These are phyloP conservation scores for Leccinum griseonigrum DNA, from an alignment of 1,284 basidiomycete species.

Conservation along the genomic window DNA sequence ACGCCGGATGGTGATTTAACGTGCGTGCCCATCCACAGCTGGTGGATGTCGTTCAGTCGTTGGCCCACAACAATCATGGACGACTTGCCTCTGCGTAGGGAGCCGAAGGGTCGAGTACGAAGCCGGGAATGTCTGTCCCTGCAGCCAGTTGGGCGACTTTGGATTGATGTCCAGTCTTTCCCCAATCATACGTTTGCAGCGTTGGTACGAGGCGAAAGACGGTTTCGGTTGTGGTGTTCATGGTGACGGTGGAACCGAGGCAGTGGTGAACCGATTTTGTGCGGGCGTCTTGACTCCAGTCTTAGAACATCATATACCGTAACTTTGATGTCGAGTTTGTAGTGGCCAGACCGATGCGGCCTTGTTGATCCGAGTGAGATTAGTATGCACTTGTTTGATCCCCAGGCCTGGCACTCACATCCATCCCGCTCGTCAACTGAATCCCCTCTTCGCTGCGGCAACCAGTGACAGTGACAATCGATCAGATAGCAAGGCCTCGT, in stretches of 20 bases:
- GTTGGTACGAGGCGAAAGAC: slow-evolving; percentile 74
- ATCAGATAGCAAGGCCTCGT: slow-evolving; percentile 5
- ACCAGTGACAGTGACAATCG: no score
- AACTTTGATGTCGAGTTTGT: background rate
- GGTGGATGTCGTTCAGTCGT: slow-evolving; percentile 7
- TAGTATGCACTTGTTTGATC: no score
- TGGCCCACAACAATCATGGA: background rate
- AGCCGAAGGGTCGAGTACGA: slow-evolving; percentile 41
- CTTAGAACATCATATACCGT: background rate
- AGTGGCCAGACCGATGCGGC: background rate
- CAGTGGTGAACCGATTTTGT: background rate
- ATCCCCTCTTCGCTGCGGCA: no score
- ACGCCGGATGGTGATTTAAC: slow-evolving; percentile 81
- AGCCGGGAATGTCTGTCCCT: slow-evolving; percentile 36
- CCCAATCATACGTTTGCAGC: slow-evolving; percentile 74
- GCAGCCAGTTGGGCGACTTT: slow-evolving; percentile 54
- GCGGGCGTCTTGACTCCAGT: background rate
- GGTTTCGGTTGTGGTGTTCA: slow-evolving; percentile 23
- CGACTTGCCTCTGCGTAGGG: slow-evolving; percentile 57
- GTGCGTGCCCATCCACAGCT: slow-evolving; percentile 99
- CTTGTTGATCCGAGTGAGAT: no score
- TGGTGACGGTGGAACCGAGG: background rate
- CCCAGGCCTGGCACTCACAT: no score
- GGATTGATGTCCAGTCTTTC: slow-evolving; percentile 58
- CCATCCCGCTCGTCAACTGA: no score